Conservation (phyloP, 2,329 filamentous ascomycete species). For the Aspergillus tamarii region DNA sequence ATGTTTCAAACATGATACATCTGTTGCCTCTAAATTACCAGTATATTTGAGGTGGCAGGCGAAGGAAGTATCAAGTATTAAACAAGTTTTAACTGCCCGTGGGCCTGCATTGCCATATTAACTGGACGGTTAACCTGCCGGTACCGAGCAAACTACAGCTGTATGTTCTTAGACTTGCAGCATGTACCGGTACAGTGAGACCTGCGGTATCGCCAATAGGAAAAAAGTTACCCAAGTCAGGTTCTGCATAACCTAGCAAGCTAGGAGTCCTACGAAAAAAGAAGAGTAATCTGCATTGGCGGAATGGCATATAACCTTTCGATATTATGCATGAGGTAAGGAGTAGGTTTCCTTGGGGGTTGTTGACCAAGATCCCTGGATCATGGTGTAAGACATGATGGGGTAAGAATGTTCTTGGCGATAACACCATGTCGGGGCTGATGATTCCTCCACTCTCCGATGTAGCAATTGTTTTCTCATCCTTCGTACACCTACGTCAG, state of each 20-base stretch:
- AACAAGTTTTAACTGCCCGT: background rate
- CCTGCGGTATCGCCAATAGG: constrained; percentile 6
- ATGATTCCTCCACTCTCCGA: background rate
- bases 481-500: background rate
- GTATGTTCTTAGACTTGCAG: constrained; percentile 5
- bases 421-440: background rate
- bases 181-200: background rate
- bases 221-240: background rate
- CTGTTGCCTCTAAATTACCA: background rate
- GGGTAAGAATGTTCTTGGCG: constrained; percentile 1
- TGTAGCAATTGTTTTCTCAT: background rate
- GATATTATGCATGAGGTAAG: constrained; percentile 8
- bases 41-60: background rate
- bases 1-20: constrained; percentile 9
- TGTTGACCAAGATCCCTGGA: constrained; percentile 1
- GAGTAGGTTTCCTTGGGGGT: constrained; percentile 4
- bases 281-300: background rate
- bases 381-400: background rate
- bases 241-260: constrained; percentile 6
- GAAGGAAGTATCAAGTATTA: background rate
- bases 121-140: background rate
- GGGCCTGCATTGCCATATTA: background rate
- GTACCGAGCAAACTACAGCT: constrained; percentile 1
- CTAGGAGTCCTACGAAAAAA: background rate
- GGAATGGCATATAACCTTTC: constrained; percentile 6